Evolutionary conservation across 805 yeast species (phyloP).

Genomic region (Myxozyma vanderwaltii): DNA sequence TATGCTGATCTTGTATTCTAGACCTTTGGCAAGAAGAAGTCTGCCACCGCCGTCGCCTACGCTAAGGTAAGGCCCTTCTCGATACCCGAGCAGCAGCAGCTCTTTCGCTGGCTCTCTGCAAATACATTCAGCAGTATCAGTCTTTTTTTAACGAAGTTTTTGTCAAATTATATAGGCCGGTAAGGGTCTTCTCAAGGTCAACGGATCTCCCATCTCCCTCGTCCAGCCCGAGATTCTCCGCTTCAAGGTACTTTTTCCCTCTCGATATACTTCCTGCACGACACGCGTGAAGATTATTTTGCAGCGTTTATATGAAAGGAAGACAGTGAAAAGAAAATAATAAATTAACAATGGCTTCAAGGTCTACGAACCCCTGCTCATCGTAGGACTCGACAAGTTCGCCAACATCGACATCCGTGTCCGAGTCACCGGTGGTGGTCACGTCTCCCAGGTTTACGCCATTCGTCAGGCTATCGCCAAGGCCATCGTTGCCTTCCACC

Average conservation of each 20-base stretch:
- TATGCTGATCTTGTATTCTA: conserved; percentile 40
- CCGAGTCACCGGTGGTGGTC: conserved; percentile 99
- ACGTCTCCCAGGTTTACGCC: conserved; percentile 99
- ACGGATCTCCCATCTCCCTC: conserved; percentile 98
- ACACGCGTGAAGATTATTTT: not conserved
- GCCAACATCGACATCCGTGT: conserved; percentile 98
- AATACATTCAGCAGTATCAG: too few relatives aligned
- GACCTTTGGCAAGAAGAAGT: conserved; percentile 99
- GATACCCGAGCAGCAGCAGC: not conserved
- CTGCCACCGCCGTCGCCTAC: conserved; percentile 99
- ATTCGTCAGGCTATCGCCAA: conserved; percentile 99
- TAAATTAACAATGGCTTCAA: not conserved
- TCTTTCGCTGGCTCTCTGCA: not conserved
- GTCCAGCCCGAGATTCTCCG: conserved; percentile 99
- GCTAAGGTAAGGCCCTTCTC: conserved; percentile 38
- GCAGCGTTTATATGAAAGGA: too few relatives aligned
- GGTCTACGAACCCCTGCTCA: conserved; percentile 97
- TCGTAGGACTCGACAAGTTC: conserved; percentile 98
- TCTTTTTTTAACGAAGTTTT: not conserved
- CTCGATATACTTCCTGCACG: not conserved
- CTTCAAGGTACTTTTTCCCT: conserved; percentile 60
- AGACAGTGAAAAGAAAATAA: not conserved
- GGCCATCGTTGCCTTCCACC: conserved; percentile 99
- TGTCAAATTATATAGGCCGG: conserved; percentile 68
- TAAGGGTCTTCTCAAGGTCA: conserved; percentile 98